These are phyloP conservation scores for Lolium rigidum DNA, from an alignment of 176 grass and related monocot genomes.

Conservation along the genomic window DNA sequence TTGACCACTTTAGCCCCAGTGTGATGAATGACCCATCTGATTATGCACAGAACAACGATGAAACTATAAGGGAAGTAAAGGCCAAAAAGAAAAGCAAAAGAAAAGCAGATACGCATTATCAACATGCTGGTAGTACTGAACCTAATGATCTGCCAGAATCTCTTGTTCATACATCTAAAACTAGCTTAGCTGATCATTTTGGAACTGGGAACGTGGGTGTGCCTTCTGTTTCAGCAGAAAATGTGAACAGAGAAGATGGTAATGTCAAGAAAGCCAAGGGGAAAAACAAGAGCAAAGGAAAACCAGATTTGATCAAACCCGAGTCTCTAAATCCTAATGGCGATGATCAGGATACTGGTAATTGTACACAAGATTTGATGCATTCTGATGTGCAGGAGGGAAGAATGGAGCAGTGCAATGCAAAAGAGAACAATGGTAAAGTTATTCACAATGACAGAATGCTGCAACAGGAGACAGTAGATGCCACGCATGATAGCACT, in stretches of 20 bases:
- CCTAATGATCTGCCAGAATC: slow-evolving; percentile 34
- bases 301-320: slow-evolving; percentile 27
- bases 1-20: slow-evolving; percentile 45
- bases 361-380: slow-evolving; percentile 39
- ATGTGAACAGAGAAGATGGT: slow-evolving; percentile 31
- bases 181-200: slow-evolving; percentile 45
- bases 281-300: slow-evolving; percentile 59
- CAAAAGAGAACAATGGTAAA: slow-evolving; percentile 43
- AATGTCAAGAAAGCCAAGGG: slow-evolving; percentile 49
- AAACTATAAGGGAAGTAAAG: slow-evolving; percentile 44
- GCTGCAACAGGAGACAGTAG: slow-evolving; percentile 23
- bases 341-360: slow-evolving; percentile 27
- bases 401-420: slow-evolving; percentile 21
- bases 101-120: slow-evolving; percentile 40
- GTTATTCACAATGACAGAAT: slow-evolving; percentile 30
- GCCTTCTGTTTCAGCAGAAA: slow-evolving; percentile 42
- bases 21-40: slow-evolving; percentile 31
- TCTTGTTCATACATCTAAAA: slow-evolving; percentile 38
- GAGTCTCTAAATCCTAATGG: slow-evolving; percentile 25
- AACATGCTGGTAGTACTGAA: slow-evolving; percentile 30
- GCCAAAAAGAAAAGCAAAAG: slow-evolving; percentile 60
- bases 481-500: slow-evolving; percentile 31
- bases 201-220: slow-evolving; percentile 29
- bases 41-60: slow-evolving; percentile 44
- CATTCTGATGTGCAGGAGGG: slow-evolving; percentile 32